phyloP scores from a whole-genome alignment of 345 rosid species.

The Lumnitzera racemosa region DNA sequence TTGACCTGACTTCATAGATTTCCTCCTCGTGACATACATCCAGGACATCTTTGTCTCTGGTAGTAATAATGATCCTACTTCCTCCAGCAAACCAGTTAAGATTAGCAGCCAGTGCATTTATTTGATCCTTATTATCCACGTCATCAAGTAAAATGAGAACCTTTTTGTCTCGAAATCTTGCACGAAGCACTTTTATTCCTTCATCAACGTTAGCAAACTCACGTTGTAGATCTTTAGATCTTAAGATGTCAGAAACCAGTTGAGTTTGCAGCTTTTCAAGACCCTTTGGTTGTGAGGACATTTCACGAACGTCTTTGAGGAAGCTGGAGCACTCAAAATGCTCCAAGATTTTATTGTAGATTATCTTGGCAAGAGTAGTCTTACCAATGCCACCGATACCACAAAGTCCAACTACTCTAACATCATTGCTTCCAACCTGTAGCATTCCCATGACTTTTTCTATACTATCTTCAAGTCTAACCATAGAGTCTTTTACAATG shows the following conservation, averaged over 20 bases:
- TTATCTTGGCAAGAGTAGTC: constrained; percentile 1
- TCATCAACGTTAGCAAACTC: neutral
- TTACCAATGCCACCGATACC: constrained; percentile 1
- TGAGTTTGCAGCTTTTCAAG: neutral
- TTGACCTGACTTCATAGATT: neutral
- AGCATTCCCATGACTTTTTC: neutral
- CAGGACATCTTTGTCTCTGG: neutral
- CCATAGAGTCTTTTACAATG: neutral
- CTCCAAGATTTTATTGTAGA: constrained; percentile 1
- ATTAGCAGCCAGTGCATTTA: constrained; percentile 1
- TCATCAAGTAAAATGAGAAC: constrained; percentile 2
- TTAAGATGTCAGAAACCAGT: neutral
- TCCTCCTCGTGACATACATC: too few relatives aligned
- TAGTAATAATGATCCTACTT: neutral
- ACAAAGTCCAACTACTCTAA: neutral
- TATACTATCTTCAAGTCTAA: neutral
- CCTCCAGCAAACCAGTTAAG: neutral
- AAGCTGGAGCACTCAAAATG: constrained; percentile 1
- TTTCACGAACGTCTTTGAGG: constrained; percentile 1
- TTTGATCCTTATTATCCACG: neutral
- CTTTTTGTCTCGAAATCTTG: too few relatives aligned
- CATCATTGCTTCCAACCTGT: neutral
- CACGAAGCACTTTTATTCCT: neutral
- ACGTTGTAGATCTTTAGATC: neutral
- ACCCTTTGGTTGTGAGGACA: neutral